A percentile compares a stretch with the other conserved stretches of the same genome.
Evolutionary conservation across 1,139 yeast genomes (phyloP).

Genomic region (Geotrichum klebahnii): DNA sequence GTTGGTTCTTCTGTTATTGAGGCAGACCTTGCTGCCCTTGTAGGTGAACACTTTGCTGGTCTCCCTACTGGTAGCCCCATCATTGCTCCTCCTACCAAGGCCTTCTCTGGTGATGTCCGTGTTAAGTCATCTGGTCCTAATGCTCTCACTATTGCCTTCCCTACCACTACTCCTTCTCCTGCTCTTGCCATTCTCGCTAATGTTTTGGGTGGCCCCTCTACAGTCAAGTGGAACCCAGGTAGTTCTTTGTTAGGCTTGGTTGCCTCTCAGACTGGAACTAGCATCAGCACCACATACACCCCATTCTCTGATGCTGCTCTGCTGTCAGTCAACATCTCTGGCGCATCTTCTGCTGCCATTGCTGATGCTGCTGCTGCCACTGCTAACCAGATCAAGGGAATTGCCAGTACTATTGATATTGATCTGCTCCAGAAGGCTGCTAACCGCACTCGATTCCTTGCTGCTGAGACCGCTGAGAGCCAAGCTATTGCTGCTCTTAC

Average conservation of each 20-base stretch:
- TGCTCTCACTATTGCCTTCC: constrained; percentile 77
- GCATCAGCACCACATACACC: constrained; percentile 54
- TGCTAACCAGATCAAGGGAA: constrained; percentile 52
- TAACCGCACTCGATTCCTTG: constrained; percentile 43
- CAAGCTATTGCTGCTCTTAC: constrained; percentile 20
- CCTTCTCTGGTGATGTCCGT: constrained; percentile 70
- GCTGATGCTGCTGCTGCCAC: constrained; percentile 59
- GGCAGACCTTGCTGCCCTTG: constrained; percentile 64
- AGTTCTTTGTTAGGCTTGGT: constrained; percentile 41
- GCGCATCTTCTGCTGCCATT: constrained; percentile 54
- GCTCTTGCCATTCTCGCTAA: constrained; percentile 69
- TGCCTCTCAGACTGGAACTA: constrained; percentile 52
- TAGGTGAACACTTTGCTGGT: constrained; percentile 59
- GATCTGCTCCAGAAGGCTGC: constrained; percentile 46
- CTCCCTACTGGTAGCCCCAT: constrained; percentile 58
- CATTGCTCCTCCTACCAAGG: constrained; percentile 44
- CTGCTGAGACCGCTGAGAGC: constrained; percentile 42
- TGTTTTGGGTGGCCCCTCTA: constrained; percentile 50
- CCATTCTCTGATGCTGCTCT: constrained; percentile 78
- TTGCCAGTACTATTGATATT: constrained; percentile 43
- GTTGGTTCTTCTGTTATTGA: constrained; percentile 70
- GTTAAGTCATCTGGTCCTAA: constrained; percentile 62
- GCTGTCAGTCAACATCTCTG: constrained; percentile 65
- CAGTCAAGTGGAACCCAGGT: constrained; percentile 50
- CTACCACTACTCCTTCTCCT: constrained; percentile 63